Evolutionary conservation across 148 eudicot genomes (phyloP).

Genomic region (Talinum fruticosum): DNA sequence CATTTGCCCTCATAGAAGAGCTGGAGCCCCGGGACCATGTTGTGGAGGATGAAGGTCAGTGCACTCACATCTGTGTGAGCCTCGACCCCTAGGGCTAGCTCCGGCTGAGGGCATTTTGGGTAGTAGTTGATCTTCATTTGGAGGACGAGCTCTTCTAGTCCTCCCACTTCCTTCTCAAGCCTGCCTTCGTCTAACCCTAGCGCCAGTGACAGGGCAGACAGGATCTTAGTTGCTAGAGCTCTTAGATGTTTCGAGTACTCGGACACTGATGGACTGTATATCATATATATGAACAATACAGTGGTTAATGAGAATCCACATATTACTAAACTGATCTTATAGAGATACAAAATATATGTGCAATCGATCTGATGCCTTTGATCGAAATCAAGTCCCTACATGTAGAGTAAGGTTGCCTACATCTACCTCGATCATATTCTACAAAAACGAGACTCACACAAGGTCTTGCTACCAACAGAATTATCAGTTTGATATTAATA

Average conservation of each 20-base stretch:
- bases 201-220: constrained; percentile 61
- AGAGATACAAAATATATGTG: neutral
- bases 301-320: neutral
- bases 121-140: constrained; percentile 90
- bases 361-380: no score
- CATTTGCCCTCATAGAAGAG: constrained; percentile 77
- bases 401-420: no score
- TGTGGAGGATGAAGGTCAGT: constrained; percentile 86
- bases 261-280: constrained; percentile 59
- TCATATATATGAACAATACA: neutral
- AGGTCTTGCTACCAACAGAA: no score
- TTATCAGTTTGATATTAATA: no score
- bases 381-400: no score
- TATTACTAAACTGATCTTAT: neutral
- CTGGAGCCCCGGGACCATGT: constrained; percentile 98
- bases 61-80: constrained; percentile 92
- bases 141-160: constrained; percentile 66
- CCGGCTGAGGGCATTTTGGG: constrained; percentile 97
- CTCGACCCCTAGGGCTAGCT: constrained; percentile 89
- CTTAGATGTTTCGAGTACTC: constrained; percentile 72
- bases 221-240: constrained; percentile 57
- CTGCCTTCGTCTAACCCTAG: constrained; percentile 72
- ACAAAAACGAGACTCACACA: no score
- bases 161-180: constrained; percentile 81
- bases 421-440: no score